Conservation (phyloP, 345 rosid species). For the Litchi chinensis region DNA sequence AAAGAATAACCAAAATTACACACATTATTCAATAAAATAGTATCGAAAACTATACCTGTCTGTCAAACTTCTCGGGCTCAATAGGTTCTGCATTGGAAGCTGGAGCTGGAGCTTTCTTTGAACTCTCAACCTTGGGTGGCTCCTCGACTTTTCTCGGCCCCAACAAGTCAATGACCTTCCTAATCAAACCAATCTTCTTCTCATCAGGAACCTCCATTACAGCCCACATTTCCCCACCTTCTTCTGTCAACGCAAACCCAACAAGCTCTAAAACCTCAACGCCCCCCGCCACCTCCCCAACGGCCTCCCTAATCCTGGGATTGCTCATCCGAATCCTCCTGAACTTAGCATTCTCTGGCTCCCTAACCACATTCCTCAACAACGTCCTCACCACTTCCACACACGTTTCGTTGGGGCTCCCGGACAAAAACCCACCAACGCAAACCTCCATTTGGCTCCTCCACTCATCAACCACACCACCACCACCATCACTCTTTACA, state of each 20-base stretch:
- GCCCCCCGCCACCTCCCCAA: constrained; percentile 78
- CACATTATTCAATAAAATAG: background rate
- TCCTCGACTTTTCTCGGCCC: constrained; percentile 51
- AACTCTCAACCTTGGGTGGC: constrained; percentile 30
- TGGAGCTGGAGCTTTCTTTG: constrained; percentile 42
- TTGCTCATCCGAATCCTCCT: constrained; percentile 82
- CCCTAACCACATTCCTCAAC: constrained; percentile 73
- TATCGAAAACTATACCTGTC: constrained; percentile 59
- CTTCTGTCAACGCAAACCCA: constrained; percentile 75
- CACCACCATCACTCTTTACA: constrained; percentile 24
- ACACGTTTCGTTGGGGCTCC: constrained; percentile 60
- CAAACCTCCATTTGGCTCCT: constrained; percentile 46
- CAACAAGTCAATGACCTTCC: constrained; percentile 45
- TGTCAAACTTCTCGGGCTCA: constrained; percentile 65
- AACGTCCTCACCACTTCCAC: constrained; percentile 64
- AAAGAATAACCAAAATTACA: background rate
- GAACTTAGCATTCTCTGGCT: constrained; percentile 80
- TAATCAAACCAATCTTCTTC: constrained; percentile 47
- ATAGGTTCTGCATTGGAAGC: constrained; percentile 33
- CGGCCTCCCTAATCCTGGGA: constrained; percentile 78
- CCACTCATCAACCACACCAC: constrained; percentile 20
- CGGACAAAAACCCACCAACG: constrained; percentile 58
- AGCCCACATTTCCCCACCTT: constrained; percentile 80
- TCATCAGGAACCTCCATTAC: constrained; percentile 61
- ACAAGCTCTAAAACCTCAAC: constrained; percentile 71